A percentile compares a stretch with the other conserved stretches of the same genome.
Evolutionary conservation across 768 basidiomycete genomes (phyloP).

Genomic region (Lactarius sanguifluus): DNA sequence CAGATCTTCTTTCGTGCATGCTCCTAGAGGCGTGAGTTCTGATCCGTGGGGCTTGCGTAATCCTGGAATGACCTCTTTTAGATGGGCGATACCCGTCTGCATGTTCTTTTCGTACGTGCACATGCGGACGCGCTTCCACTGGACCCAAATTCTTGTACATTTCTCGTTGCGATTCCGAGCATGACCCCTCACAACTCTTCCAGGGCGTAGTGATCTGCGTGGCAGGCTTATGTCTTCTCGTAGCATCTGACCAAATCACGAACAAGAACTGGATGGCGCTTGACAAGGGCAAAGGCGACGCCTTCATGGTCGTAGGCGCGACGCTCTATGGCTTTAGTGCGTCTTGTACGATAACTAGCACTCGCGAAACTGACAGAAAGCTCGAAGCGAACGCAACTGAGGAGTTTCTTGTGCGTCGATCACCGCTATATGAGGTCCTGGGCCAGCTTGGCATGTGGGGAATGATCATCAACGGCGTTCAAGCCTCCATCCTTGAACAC

Average conservation of each 20-base stretch:
- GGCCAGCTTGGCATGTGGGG: constrained; percentile 89
- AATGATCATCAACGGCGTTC: constrained; percentile 72
- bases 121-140: constrained; percentile 76
- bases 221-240: constrained; percentile 75
- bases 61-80: constrained; percentile 33
- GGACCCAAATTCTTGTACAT: constrained; percentile 76
- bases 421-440: constrained; percentile 84
- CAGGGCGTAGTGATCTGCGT: constrained; percentile 75
- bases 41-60: not conserved
- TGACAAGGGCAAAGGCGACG: constrained; percentile 72
- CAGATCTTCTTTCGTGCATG: constrained; percentile 86
- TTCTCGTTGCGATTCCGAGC: not conserved
- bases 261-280: constrained; percentile 70
- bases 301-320: constrained; percentile 83
- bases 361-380: not conserved
- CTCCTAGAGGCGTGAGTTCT: constrained; percentile 73
- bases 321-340: constrained; percentile 84
- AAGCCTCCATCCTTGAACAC: constrained; percentile 76
- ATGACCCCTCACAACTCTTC: not conserved
- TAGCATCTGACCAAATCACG: constrained; percentile 75
- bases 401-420: constrained; percentile 78
- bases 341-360: constrained; percentile 33
- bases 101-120: constrained; percentile 81
- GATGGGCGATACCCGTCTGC: constrained; percentile 89
- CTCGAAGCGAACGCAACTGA: constrained; percentile 79